Conservation (phyloP, 805 yeast species). For the Saturnispora besseyi region DNA sequence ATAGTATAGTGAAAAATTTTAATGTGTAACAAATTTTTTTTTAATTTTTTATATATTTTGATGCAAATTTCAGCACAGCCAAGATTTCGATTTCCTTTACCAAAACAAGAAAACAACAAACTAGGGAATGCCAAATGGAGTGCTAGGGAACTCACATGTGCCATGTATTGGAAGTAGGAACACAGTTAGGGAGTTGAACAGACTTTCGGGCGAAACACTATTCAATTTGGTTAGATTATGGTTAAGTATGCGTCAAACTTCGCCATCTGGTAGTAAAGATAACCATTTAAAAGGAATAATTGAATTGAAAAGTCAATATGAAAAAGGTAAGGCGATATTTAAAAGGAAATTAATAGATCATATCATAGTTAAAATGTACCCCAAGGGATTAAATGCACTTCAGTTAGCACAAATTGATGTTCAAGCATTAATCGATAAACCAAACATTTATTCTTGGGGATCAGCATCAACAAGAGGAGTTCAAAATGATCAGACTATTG, state of each 20-base stretch:
- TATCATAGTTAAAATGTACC: constrained; percentile 44
- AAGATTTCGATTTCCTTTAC: neutral
- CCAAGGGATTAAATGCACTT: constrained; percentile 47
- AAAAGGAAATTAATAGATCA: constrained; percentile 34
- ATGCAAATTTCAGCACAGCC: constrained; percentile 6
- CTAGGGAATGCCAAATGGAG: constrained; percentile 15
- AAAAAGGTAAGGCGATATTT: constrained; percentile 2
- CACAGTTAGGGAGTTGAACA: constrained; percentile 21
- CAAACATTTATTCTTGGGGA: constrained; percentile 39
- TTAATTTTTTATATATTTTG: neutral
- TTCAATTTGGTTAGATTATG: constrained; percentile 27
- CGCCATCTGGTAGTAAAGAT: constrained; percentile 19
- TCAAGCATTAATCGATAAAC: constrained; percentile 52
- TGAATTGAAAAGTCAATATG: constrained; percentile 12
- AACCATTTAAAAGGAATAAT: constrained; percentile 14
- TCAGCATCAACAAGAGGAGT: constrained; percentile 37
- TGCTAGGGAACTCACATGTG: constrained; percentile 28
- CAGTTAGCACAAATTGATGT: constrained; percentile 69
- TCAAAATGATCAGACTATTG: constrained; percentile 11
- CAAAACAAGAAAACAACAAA: neutral
- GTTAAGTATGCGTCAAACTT: constrained; percentile 23
- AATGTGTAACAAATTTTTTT: neutral
- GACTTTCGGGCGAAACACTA: constrained; percentile 23
- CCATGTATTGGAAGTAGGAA: constrained; percentile 22
- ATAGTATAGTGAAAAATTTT: neutral